These are phyloP conservation scores for Aristolochia contorta DNA, from an alignment of 164 flowering plant species.

Conservation along the genomic window DNA sequence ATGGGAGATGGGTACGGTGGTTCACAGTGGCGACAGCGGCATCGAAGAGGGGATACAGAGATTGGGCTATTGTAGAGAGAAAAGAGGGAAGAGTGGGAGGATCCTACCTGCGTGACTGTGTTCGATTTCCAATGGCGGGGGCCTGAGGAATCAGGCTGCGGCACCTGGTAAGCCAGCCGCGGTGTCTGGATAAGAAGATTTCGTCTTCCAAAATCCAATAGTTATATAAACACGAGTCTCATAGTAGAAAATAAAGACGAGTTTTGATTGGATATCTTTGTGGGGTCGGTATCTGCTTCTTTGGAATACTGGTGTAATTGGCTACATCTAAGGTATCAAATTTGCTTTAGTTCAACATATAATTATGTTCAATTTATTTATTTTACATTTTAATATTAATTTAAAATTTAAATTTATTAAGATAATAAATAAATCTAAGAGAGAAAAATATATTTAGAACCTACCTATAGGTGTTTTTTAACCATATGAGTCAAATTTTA, in stretches of 20 bases:
- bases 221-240: background rate
- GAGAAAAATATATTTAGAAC: no score
- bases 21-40: constrained; percentile 4
- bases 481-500: no score
- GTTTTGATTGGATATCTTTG: background rate
- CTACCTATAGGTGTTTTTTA: no score
- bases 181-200: background rate
- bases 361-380: no score
- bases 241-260: background rate
- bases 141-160: background rate
- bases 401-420: no score
- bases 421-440: no score
- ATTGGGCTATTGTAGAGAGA: constrained; percentile 5
- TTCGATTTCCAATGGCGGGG: background rate
- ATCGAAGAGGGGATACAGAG: constrained; percentile 12
- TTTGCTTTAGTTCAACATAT: no score
- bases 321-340: no score
- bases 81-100: background rate
- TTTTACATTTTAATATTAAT: no score
- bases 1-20: constrained; percentile 2
- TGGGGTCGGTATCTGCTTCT: background rate
- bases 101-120: background rate
- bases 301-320: no score
- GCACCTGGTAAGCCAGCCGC: background rate
- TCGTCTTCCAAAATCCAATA: no score